These are phyloP conservation scores for Schizochytrium sp. DNA, from an alignment of 108 stramenopile species.

Conservation along the genomic window DNA sequence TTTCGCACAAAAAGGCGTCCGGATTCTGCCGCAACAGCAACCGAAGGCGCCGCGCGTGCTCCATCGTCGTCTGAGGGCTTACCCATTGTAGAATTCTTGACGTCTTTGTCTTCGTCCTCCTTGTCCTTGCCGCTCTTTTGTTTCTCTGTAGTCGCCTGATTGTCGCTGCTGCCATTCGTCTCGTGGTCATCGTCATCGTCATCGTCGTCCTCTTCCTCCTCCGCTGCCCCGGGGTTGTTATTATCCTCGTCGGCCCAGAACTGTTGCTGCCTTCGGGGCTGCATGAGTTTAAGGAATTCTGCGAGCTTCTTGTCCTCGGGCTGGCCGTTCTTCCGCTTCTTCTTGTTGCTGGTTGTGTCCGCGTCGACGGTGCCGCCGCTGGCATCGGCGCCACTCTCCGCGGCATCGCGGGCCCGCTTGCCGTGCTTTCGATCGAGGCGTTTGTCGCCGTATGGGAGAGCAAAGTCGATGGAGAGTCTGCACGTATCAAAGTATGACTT, in stretches of 20 bases:
- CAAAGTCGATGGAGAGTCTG: constrained; percentile 37
- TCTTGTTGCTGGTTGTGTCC: not conserved
- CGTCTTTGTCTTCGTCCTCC: not conserved
- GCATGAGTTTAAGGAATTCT: not conserved
- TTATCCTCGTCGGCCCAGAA: constrained; percentile 4
- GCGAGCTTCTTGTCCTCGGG: constrained; percentile 29
- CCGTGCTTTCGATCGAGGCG: not conserved
- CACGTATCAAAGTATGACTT: constrained; percentile 47
- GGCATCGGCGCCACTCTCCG: not conserved
- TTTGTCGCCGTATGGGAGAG: constrained; percentile 28
- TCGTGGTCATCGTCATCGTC: not conserved
- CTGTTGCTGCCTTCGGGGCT: not conserved
- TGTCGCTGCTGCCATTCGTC: not conserved
- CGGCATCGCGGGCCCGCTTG: not conserved
- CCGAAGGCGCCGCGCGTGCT: not conserved
- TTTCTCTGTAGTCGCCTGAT: not conserved
- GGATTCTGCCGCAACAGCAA: not conserved
- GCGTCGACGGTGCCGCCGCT: not conserved
- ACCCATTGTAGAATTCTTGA: not conserved
- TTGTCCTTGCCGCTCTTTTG: not conserved
- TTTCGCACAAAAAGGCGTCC: constrained; percentile 82
- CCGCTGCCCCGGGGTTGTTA: not conserved
- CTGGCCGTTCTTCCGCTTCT: not conserved
- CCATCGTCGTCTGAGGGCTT: not conserved
- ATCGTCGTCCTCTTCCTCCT: not conserved